A percentile compares a stretch with the other conserved stretches of the same genome.
These are phyloP conservation scores for Kandelia obovata DNA, from an alignment of 345 rosid genomes.

Conservation along the genomic window DNA sequence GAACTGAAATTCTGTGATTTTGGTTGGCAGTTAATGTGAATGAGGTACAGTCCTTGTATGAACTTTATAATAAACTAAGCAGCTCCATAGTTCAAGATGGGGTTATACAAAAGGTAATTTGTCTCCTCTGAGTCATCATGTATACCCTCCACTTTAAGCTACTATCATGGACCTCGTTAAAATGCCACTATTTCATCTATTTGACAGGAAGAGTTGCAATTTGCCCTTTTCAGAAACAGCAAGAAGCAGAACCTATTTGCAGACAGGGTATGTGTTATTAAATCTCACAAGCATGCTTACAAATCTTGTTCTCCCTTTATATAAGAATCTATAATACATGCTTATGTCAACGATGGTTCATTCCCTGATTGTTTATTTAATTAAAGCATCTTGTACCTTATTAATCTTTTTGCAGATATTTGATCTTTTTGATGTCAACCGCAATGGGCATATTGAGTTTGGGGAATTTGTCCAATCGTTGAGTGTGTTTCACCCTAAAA, in stretches of 20 bases:
- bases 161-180: background rate
- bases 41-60: background rate
- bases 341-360: background rate
- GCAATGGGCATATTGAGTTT: constrained; percentile 28
- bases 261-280: constrained; percentile 43
- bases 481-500: constrained; percentile 32
- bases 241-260: constrained; percentile 44
- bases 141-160: background rate
- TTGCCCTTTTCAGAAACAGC: constrained; percentile 45
- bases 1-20: no score
- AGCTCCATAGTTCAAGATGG: background rate
- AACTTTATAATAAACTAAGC: background rate
- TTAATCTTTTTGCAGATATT: constrained; percentile 20
- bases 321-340: background rate
- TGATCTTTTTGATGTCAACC: constrained; percentile 30
- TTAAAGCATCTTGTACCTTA: background rate
- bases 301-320: background rate
- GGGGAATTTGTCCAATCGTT: constrained; percentile 36
- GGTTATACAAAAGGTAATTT: background rate
- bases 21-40: background rate
- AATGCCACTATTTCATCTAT: background rate
- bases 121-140: background rate
- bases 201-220: constrained; percentile 52
- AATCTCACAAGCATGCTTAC: background rate
- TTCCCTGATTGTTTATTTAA: background rate